phyloP scores from a whole-genome alignment of 306 rosid species.

The Dalbergia oliveri region DNA sequence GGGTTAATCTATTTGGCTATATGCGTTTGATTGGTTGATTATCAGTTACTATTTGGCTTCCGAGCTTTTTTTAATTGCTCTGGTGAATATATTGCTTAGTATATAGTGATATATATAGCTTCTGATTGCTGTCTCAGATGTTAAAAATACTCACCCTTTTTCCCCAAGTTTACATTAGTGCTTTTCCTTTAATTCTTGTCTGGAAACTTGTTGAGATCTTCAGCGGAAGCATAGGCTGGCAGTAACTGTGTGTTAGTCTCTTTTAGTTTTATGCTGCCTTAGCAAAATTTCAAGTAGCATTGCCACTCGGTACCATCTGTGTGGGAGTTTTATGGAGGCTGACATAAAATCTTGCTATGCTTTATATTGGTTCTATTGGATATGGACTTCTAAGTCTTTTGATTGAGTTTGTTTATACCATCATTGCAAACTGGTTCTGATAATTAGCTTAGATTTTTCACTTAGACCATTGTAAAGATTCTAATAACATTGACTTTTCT shows the following conservation, averaged over 20 bases:
- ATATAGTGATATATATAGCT: constrained; percentile 13
- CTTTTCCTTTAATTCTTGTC: constrained; percentile 15
- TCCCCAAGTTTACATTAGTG: neutral
- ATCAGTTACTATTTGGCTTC: neutral
- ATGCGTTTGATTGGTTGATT: neutral
- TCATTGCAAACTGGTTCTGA: neutral
- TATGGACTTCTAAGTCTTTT: constrained; percentile 9
- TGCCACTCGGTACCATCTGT: neutral
- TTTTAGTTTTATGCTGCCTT: neutral
- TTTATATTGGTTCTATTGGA: constrained; percentile 6
- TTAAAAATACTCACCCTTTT: constrained; percentile 11
- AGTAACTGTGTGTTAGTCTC: neutral
- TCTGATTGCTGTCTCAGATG: neutral
- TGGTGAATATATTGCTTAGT: neutral
- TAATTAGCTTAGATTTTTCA: constrained; percentile 12
- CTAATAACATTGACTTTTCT: constrained; percentile 20
- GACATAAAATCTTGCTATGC: constrained; percentile 5
- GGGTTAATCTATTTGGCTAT: constrained; percentile 2
- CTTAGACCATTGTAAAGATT: neutral
- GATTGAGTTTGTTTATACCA: constrained; percentile 2
- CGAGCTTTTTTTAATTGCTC: neutral
- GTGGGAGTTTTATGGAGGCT: constrained; percentile 16
- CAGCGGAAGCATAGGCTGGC: neutral
- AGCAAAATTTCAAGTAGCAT: neutral
- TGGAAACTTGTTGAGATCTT: neutral